Evolutionary conservation across 345 rosid genomes (phyloP).

Genomic region (Euphorbia lathyris): DNA sequence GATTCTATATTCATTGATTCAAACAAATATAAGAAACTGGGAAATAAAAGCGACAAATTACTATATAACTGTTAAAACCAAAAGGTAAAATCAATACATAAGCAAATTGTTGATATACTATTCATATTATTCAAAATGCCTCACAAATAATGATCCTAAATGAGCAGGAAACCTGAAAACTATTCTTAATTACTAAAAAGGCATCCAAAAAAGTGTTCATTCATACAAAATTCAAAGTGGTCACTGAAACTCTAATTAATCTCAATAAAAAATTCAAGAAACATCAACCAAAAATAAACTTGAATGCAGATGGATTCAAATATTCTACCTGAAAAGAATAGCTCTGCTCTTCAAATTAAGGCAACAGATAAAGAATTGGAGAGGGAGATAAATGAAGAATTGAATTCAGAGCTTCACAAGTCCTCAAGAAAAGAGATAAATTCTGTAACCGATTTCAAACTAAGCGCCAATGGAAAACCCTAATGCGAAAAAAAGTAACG

Average conservation of each 20-base stretch:
- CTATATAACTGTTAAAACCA: too few species aligned
- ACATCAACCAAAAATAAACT: not conserved
- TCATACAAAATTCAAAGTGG: too few species aligned
- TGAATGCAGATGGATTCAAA: not conserved
- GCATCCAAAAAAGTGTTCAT: too few species aligned
- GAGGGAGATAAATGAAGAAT: not conserved
- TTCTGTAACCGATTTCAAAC: not conserved
- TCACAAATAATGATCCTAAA: too few species aligned
- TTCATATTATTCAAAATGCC: too few species aligned
- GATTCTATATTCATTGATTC: too few species aligned
- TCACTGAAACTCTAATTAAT: not conserved
- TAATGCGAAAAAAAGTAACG: not conserved
- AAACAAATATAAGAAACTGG: too few species aligned
- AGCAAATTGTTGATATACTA: too few species aligned
- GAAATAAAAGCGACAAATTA: too few species aligned
- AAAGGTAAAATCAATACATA: too few species aligned
- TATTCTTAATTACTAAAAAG: too few species aligned
- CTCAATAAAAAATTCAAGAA: not conserved
- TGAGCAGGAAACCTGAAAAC: too few species aligned
- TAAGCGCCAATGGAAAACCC: slow-evolving; percentile 4
- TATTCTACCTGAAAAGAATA: not conserved
- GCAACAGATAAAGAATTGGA: not conserved
- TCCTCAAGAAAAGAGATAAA: not conserved
- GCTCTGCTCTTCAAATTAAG: not conserved
- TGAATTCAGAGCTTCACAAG: not conserved